These are phyloP conservation scores for Phoenix dactylifera DNA, from an alignment of 176 grass and related monocot genomes.

Conservation along the genomic window DNA sequence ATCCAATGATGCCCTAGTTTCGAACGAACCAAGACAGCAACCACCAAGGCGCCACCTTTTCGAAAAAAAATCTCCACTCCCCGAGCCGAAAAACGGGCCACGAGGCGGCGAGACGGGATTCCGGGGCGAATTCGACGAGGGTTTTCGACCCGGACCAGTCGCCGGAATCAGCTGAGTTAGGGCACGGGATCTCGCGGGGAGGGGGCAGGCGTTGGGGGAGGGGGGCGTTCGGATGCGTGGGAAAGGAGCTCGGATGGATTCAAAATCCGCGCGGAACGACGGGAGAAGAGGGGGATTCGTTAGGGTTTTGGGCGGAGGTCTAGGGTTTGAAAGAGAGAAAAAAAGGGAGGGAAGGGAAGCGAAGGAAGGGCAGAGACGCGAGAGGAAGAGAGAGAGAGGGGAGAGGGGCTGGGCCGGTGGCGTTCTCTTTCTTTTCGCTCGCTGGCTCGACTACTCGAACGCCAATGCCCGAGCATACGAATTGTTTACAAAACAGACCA, in stretches of 20 bases:
- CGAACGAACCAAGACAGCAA: not conserved
- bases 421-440: too few relatives aligned
- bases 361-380: conserved; percentile 35
- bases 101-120: too few relatives aligned
- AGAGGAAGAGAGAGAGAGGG: not conserved
- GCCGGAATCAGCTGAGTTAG: not conserved
- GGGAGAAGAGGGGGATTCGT: conserved; percentile 9
- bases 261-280: not conserved
- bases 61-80: not conserved
- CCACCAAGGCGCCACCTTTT: not conserved
- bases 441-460: too few relatives aligned
- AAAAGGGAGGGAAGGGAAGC: conserved; percentile 38
- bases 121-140: not conserved
- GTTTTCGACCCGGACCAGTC: not conserved
- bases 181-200: conserved; percentile 9
- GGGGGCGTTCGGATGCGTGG: not conserved
- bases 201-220: not conserved
- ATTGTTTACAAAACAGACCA: too few relatives aligned
- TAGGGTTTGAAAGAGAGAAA: conserved; percentile 54
- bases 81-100: not conserved
- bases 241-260: not conserved
- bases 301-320: conserved; percentile 38
- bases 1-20: conserved; percentile 7
- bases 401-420: conserved; percentile 4
- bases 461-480: too few relatives aligned